These are phyloP conservation scores for Vitis hybrid DNA, from an alignment of 177 flowering plant species.

Conservation along the genomic window DNA sequence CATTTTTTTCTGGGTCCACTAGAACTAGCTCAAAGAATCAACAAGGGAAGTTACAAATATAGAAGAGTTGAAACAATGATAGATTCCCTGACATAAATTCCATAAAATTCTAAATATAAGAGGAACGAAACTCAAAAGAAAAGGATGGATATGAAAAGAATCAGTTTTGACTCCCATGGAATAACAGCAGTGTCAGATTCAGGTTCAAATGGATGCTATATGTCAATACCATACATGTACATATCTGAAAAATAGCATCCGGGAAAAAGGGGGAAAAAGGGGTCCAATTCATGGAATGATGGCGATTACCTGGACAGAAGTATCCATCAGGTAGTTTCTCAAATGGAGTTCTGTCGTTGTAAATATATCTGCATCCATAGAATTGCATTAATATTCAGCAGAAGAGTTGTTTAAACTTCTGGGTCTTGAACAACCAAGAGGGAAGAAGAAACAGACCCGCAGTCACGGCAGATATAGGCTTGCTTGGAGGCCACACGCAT, in stretches of 20 bases:
- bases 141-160: no score
- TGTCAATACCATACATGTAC: no score
- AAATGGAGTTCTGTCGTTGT: conserved; percentile 89
- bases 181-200: neutral
- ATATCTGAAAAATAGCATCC: no score
- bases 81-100: no score
- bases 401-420: neutral
- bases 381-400: neutral
- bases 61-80: no score
- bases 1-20: no score
- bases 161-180: no score
- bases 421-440: neutral
- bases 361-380: conserved; percentile 70
- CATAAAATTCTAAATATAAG: no score
- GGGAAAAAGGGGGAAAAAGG: neutral
- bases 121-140: no score
- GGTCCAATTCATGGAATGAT: neutral
- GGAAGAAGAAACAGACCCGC: conserved; percentile 54
- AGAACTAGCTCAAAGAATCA: no score
- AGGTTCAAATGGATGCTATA: neutral
- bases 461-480: conserved; percentile 92
- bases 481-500: conserved; percentile 85
- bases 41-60: no score
- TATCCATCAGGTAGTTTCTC: conserved; percentile 81
- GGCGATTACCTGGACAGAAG: conserved; percentile 83